Percentiles rank a stretch among this genome's conserved stretches.
phyloP scores from a whole-genome alignment of 176 grass and related monocot genomes.

The Hsuehochloa calcarea region DNA sequence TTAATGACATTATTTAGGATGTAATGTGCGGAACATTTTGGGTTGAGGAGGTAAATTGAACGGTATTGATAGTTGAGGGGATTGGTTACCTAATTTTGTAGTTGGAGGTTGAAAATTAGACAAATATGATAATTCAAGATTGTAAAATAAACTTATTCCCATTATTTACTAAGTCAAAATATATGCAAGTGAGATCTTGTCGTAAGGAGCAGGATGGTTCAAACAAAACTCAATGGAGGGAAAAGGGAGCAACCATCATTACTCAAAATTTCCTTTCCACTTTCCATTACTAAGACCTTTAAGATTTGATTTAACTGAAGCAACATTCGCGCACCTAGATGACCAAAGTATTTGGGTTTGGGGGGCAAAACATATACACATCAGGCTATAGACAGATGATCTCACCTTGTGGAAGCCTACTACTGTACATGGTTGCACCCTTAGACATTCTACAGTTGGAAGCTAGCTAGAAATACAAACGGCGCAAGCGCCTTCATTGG shows the following conservation, averaged over 20 bases:
- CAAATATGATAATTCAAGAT: no score
- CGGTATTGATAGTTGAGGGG: no score
- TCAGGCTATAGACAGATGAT: constrained; percentile 35
- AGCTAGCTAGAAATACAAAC: constrained; percentile 38
- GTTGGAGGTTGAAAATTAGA: no score
- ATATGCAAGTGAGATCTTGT: no score
- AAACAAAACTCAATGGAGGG: neutral
- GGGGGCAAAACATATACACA: constrained; percentile 49
- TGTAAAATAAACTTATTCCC: no score
- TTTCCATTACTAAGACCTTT: constrained; percentile 32
- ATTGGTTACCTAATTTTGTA: no score
- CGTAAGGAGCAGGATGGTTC: no score
- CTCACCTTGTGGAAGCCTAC: constrained; percentile 37
- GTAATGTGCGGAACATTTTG: no score
- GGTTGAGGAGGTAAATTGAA: no score
- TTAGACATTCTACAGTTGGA: constrained; percentile 25
- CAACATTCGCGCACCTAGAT: constrained; percentile 11
- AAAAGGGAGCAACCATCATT: constrained; percentile 35
- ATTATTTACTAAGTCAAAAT: no score
- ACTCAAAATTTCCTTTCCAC: constrained; percentile 51
- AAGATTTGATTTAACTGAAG: constrained; percentile 32
- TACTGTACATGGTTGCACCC: constrained; percentile 37
- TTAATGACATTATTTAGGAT: no score
- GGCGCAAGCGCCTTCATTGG: constrained; percentile 17
- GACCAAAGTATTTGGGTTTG: constrained; percentile 19